These are phyloP conservation scores for Elsinoe fawcettii DNA, from an alignment of 2,329 filamentous ascomycete species.

Conservation along the genomic window DNA sequence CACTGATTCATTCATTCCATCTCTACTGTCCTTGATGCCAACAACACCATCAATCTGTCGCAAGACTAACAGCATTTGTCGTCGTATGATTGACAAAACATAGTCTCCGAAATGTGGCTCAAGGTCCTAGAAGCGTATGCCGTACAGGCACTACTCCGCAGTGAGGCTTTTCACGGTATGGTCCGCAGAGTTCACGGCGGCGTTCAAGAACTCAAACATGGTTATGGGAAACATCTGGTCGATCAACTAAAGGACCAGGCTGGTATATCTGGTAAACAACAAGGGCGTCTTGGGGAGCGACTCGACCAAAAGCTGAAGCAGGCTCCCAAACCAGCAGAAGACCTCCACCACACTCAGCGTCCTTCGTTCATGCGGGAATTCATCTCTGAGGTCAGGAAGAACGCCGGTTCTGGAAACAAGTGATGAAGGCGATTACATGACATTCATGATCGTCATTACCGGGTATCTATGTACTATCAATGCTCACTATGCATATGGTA, in stretches of 20 bases:
- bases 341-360: background rate
- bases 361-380: slow-evolving; percentile 7
- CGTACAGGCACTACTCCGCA: slow-evolving; percentile 42
- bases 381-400: slow-evolving; percentile 4
- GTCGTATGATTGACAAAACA: background rate
- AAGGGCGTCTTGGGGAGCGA: background rate
- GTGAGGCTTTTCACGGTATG: slow-evolving; percentile 47
- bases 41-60: background rate
- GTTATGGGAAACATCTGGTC: slow-evolving; percentile 44
- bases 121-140: slow-evolving; percentile 10
- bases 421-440: background rate
- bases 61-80: background rate
- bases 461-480: background rate
- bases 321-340: background rate
- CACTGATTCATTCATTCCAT: background rate
- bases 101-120: background rate
- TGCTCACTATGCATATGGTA: background rate
- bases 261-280: background rate
- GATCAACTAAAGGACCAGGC: slow-evolving; percentile 45
- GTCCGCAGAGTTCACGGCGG: slow-evolving; percentile 44
- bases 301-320: slow-evolving; percentile 4
- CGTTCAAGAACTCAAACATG: slow-evolving; percentile 36
- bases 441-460: background rate
- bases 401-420: background rate
- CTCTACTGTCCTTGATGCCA: background rate